These are phyloP conservation scores for Priceomyces castillae DNA, from an alignment of 805 yeast species.

Conservation along the genomic window DNA sequence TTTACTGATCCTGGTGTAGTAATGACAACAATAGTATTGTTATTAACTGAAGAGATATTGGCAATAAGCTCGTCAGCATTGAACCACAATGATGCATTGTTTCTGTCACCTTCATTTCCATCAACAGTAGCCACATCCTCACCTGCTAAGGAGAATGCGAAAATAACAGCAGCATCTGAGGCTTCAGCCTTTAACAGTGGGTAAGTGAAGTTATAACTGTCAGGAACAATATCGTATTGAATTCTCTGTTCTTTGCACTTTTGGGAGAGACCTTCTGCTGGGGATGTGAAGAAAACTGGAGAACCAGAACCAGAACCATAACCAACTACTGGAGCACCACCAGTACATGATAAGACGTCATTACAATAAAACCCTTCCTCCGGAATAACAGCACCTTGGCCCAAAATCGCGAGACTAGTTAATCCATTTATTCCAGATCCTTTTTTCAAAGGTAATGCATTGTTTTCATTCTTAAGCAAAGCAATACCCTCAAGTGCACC, in stretches of 20 bases:
- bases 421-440: background rate
- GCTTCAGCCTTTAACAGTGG: background rate
- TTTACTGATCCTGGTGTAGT: constrained; percentile 2
- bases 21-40: constrained; percentile 4
- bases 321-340: constrained; percentile 5
- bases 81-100: constrained; percentile 5
- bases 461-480: constrained; percentile 9
- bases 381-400: constrained; percentile 8
- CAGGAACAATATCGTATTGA: constrained; percentile 2
- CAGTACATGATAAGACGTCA: background rate
- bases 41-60: constrained; percentile 1
- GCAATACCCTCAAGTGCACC: constrained; percentile 10
- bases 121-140: constrained; percentile 1
- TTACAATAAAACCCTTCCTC: constrained; percentile 1
- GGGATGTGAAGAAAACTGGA: background rate
- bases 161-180: constrained; percentile 1
- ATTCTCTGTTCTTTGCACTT: constrained; percentile 1
- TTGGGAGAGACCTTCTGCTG: background rate
- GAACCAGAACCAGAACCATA: constrained; percentile 6
- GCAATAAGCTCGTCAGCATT: constrained; percentile 4
- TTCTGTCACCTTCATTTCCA: constrained; percentile 4
- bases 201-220: constrained; percentile 2
- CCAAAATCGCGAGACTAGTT: constrained; percentile 8
- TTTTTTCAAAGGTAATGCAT: constrained; percentile 9
- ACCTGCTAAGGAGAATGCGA: constrained; percentile 3